Percentiles rank a stretch among this genome's conserved stretches.
Conservation (phyloP, 2,329 filamentous ascomycete genomes). For the Paraphaeosphaeria minitans region DNA sequence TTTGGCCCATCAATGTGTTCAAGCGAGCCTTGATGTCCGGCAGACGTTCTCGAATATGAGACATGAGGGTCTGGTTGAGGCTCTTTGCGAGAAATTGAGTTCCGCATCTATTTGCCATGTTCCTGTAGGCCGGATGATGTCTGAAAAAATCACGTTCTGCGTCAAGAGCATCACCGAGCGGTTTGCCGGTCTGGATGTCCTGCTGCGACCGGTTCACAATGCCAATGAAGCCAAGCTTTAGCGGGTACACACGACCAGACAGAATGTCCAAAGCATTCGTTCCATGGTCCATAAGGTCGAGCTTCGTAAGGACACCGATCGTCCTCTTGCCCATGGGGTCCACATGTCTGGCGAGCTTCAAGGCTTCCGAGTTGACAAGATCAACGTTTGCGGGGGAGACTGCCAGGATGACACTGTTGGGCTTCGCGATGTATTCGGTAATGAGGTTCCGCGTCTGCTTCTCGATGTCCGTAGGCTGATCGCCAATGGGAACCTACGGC, state of each 20-base stretch:
- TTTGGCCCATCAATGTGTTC: constrained; percentile 99
- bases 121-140: constrained; percentile 95
- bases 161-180: constrained; percentile 88
- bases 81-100: constrained; percentile 95
- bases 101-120: constrained; percentile 91
- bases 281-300: constrained; percentile 98
- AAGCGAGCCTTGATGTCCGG: constrained; percentile 97
- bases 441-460: constrained; percentile 97
- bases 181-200: constrained; percentile 94
- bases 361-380: constrained; percentile 94
- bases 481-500: constrained; percentile 85
- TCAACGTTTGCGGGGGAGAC: constrained; percentile 98
- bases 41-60: constrained; percentile 91
- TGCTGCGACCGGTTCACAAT: constrained; percentile 98
- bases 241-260: constrained; percentile 92
- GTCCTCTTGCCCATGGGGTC: constrained; percentile 93
- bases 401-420: constrained; percentile 95
- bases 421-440: constrained; percentile 97
- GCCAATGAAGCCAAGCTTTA: constrained; percentile 97
- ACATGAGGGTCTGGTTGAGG: constrained; percentile 92
- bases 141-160: constrained; percentile 94
- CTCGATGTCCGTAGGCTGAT: constrained; percentile 97
- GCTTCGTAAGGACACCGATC: constrained; percentile 94
- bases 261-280: constrained; percentile 97
- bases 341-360: constrained; percentile 96